A percentile compares a stretch with the other conserved stretches of the same genome.
These are phyloP conservation scores for Sporothrix dimorphospora DNA, from an alignment of 2,329 filamentous ascomycete genomes.

Conservation along the genomic window DNA sequence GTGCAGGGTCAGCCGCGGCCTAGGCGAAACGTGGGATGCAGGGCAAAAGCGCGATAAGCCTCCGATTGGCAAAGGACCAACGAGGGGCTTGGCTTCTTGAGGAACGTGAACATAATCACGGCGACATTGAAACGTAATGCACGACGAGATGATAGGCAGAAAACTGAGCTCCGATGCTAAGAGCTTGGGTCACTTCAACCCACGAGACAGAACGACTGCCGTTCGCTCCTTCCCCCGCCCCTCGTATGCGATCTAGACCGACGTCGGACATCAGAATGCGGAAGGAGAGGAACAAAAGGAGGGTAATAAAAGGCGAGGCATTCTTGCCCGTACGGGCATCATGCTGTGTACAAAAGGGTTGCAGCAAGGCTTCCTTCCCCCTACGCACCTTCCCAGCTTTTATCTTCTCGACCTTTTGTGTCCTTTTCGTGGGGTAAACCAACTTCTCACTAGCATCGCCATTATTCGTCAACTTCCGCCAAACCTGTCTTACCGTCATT, in stretches of 20 bases:
- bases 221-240: slow-evolving; percentile 5
- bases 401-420: not conserved
- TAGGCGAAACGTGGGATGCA: not conserved
- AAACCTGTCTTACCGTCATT: not conserved
- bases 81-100: not conserved
- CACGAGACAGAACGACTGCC: not conserved
- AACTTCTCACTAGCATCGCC: slow-evolving; percentile 5
- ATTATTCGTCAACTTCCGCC: not conserved
- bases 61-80: not conserved
- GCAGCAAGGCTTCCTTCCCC: not conserved
- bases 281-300: not conserved
- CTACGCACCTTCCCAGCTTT: not conserved
- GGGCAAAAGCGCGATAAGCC: not conserved
- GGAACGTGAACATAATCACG: not conserved
- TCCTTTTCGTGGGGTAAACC: not conserved
- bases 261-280: slow-evolving; percentile 3
- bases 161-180: not conserved
- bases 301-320: not conserved
- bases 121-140: not conserved
- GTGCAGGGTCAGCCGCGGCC: not conserved
- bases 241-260: not conserved
- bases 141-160: not conserved
- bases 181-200: not conserved
- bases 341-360: not conserved
- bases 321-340: slow-evolving; percentile 5